Conservation (phyloP, 192 early-diverging fungal species). For the Linnemannia elongata region DNA sequence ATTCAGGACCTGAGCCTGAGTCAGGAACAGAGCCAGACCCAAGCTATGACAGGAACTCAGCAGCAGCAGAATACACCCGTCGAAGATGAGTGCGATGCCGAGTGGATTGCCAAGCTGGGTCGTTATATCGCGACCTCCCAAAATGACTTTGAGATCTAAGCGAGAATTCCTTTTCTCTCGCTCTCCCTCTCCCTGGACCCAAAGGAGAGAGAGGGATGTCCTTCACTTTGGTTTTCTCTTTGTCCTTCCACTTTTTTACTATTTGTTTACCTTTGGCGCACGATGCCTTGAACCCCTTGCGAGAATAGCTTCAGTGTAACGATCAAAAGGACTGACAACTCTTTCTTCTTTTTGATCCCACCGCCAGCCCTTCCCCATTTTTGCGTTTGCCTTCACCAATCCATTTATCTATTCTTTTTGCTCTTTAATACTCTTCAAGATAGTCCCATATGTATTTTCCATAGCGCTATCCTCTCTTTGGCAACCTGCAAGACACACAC, state of each 20-base stretch:
- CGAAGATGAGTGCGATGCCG: not conserved
- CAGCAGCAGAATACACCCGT: not conserved
- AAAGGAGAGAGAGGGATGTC: not conserved
- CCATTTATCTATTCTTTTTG: not conserved
- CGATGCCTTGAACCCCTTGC: not conserved
- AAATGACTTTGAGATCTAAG: slow-evolving; percentile 46
- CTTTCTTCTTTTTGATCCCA: not conserved
- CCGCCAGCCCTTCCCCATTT: not conserved
- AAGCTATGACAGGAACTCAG: not conserved
- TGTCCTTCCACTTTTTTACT: not conserved
- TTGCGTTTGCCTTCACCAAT: not conserved
- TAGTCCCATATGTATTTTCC: not conserved
- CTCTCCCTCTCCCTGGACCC: not conserved
- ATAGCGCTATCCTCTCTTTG: not conserved
- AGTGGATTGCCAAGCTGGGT: slow-evolving; percentile 37
- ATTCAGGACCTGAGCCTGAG: not conserved
- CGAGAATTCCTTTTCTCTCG: not conserved
- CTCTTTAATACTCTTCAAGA: not conserved
- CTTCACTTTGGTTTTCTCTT: too few species aligned
- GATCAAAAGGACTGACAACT: not conserved
- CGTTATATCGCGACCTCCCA: slow-evolving; percentile 42
- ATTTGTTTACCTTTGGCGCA: not conserved
- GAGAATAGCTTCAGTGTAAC: not conserved
- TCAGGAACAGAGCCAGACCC: not conserved
- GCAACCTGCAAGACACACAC: not conserved